Base-by-base conservation (phyloP, 257 asterid genomes). In the Capsicum baccatum region DNA sequence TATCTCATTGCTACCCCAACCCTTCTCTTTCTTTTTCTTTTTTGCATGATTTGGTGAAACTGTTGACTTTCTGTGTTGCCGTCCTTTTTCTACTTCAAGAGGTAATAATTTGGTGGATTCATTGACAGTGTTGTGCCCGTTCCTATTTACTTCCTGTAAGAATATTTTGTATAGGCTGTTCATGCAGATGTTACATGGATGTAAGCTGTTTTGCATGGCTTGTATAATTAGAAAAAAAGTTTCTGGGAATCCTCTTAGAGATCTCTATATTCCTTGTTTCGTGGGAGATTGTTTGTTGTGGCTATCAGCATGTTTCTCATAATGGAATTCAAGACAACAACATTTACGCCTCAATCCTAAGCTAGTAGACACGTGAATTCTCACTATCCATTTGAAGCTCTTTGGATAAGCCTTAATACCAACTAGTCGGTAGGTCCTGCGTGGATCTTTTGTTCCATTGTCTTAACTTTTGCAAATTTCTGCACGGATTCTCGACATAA, bases 391-490 rank as follows among this genome's bases (percentile, higher is more conserved):
- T 67, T 35, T 33, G 0, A 8, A 2, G 12, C 50, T 35, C 35
- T 14, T 67, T 67, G 74, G n/a, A 37, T 12, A 66, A 66, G 73
- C 48, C 19, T 66, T 2, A 66, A 6, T 1, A 6, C 73, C 73
- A 66, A 66, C 73, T 6, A 66, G 6, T 66, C 19, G 0, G 48
- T 33, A 6, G 11, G 73, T 48, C 73, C 17, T 66, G 35, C 13
- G 48, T 35, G 73, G 48, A 66, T 66, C n/a, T 66, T 35, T 66
- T 66, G 73, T 66, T 66, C 73, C 73, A 66, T 66, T 13, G 6
- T 12, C 73, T 35, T 35, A 35, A 35, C 73, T 35, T 26, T 26
- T 26, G 26, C 26, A 26, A 26, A 26, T 26, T 26, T 66, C 19
- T 66, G 73, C 73, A 66, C 0, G 19, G 19, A 26, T 35, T 39